phyloP scores from a whole-genome alignment of 352 stramenopile species.

The Elongisporangium senticosum region DNA sequence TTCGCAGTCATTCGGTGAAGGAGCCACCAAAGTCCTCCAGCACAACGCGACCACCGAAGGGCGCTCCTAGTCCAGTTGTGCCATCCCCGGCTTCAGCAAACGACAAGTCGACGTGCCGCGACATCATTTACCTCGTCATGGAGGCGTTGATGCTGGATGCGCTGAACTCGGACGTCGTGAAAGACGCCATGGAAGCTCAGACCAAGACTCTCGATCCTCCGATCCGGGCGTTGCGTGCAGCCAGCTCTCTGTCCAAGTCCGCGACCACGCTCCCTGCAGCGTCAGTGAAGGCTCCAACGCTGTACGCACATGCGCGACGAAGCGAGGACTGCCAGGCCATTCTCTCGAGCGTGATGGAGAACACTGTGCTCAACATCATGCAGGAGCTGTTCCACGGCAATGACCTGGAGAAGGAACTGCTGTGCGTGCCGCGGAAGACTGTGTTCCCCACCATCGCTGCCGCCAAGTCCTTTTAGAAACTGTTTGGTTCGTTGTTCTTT shows the following conservation, averaged over 20 bases:
- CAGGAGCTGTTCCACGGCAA: constrained; percentile 74
- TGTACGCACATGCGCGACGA: constrained; percentile 25
- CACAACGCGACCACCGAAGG: constrained; percentile 6
- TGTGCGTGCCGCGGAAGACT: constrained; percentile 52
- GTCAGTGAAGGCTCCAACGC: constrained; percentile 4
- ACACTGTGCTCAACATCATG: constrained; percentile 76
- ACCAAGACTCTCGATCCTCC: constrained; percentile 17
- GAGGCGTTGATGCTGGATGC: constrained; percentile 54
- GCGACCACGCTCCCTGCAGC: neutral
- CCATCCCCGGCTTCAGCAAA: neutral
- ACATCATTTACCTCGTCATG: constrained; percentile 51
- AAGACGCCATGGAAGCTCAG: constrained; percentile 35
- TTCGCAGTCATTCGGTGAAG: neutral
- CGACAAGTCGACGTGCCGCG: constrained; percentile 17
- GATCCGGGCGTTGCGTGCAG: constrained; percentile 8
- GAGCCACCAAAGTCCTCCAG: constrained; percentile 8
- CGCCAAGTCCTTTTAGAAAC: constrained; percentile 10
- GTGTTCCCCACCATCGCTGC: constrained; percentile 34
- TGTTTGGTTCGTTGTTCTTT: neutral
- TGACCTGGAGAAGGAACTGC: constrained; percentile 61
- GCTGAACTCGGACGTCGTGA: constrained; percentile 43
- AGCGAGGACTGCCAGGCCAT: constrained; percentile 68
- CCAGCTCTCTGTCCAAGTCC: neutral
- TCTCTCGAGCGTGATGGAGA: constrained; percentile 56
- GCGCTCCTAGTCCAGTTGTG: neutral